These are phyloP conservation scores for Dothideomycetidae sp. DNA, from an alignment of 2,329 filamentous ascomycete species.

Conservation along the genomic window DNA sequence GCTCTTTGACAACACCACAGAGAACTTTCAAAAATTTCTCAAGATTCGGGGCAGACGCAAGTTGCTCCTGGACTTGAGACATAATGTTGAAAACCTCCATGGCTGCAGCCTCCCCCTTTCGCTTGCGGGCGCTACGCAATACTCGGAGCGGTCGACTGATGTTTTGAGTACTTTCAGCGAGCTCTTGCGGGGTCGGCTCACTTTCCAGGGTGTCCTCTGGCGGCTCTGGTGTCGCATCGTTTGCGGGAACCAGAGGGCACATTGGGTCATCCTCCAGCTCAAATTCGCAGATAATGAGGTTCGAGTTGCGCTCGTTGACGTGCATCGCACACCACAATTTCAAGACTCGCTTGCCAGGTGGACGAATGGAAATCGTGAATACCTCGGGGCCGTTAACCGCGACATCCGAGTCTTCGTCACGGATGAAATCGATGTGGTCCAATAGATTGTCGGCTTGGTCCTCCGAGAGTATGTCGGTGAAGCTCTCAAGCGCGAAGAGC, in stretches of 20 bases:
- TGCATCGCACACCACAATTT: conserved; percentile 87
- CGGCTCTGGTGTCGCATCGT: conserved; percentile 43
- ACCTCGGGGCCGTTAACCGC: conserved; percentile 68
- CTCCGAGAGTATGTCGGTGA: conserved; percentile 70
- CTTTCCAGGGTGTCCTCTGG: conserved; percentile 62
- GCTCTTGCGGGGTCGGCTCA: conserved; percentile 59
- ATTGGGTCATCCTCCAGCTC: conserved; percentile 65
- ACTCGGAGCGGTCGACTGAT: conserved; percentile 65
- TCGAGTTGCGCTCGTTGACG: conserved; percentile 50
- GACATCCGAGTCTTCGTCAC: conserved; percentile 67
- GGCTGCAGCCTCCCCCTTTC: conserved; percentile 62
- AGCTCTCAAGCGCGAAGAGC: conserved; percentile 59
- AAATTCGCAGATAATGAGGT: conserved; percentile 74
- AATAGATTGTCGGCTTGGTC: conserved; percentile 73
- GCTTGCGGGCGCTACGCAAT: conserved; percentile 57
- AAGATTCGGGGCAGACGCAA: conserved; percentile 56
- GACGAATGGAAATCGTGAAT: conserved; percentile 61
- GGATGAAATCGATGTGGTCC: conserved; percentile 78
- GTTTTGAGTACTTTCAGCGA: conserved; percentile 60
- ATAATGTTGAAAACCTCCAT: conserved; percentile 90
- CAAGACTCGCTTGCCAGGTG: conserved; percentile 38
- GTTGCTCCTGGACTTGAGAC: conserved; percentile 79
- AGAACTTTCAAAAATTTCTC: conserved; percentile 65
- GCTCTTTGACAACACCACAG: conserved; percentile 73
- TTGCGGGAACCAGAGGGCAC: conserved; percentile 50